Evolutionary conservation across 805 yeast genomes (phyloP), one percentile per base, ranked within the genome.

Genomic region (Nakazawaea ernobii): DNA sequence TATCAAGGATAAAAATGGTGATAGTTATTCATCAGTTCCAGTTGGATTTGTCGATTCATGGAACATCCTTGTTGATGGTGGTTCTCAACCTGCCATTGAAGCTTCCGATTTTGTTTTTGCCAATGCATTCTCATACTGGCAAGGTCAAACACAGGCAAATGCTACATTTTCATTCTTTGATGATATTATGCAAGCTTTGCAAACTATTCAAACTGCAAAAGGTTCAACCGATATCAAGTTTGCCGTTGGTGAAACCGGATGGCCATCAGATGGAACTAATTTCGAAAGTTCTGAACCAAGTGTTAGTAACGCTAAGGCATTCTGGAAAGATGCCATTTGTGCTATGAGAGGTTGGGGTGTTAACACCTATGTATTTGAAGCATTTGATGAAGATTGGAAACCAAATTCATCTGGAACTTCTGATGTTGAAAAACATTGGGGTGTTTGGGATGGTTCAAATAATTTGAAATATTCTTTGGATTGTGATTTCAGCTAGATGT

Each of bases 61-160:
- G 98, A 87, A 92, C 67, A 75, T 86, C 53, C 67, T 87, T 53
- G 96, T 90, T 55, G 95, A 88, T 60, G 94, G 85, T 59, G 80
- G 74, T 56, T 73, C 83, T 54, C 58, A 69, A 44, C 79, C 84
- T 26, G 96, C 86, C 48, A 82, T 92, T 62, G 59, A 79, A 65
- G 91, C 89, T 45, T 73, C 95, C 42, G 98, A 92, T 66, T 73
- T 88, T 59, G 81, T 90, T 52, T 86, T 84, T 66, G 95, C 96
- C 61, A 92, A 92, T 65, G 97, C 97, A 43, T 92, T 92, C 79
- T 87, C 97, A 8, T 92, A 91, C 83, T 92, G 98, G 98, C 98
- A 92, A 74, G 97, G 97, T 39, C 97, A 90, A 74, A 77, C 89
- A 56, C 77, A 76, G 78, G 61, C 67, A 43, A 91, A 91, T 67